These are phyloP conservation scores for Paramarasmius palmivorus DNA, from an alignment of 1,284 basidiomycete genomes.

Conservation along the genomic window DNA sequence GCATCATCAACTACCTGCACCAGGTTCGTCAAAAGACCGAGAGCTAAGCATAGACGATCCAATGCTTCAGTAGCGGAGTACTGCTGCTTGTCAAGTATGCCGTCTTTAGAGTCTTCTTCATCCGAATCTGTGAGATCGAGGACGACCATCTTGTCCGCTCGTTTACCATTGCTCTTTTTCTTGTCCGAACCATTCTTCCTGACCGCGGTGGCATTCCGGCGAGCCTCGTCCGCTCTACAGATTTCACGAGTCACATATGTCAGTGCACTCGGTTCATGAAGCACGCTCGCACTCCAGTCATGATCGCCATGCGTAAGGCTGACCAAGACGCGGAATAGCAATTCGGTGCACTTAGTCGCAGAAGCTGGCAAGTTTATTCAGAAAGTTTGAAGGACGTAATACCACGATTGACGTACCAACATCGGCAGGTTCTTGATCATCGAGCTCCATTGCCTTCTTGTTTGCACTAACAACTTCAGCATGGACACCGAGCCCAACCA, in stretches of 20 bases:
- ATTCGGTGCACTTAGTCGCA: constrained; percentile 54
- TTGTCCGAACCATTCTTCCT: neutral
- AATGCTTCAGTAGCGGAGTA: constrained; percentile 36
- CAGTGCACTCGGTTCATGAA: constrained; percentile 43
- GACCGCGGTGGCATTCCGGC: constrained; percentile 6
- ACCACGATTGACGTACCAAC: neutral
- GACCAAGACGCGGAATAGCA: constrained; percentile 63
- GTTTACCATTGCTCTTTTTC: constrained; percentile 1
- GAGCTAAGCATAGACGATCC: constrained; percentile 67
- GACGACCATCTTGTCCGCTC: constrained; percentile 16
- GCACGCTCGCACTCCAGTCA: constrained; percentile 51
- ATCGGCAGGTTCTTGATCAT: neutral
- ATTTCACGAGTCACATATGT: constrained; percentile 48
- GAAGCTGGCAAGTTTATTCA: constrained; percentile 11
- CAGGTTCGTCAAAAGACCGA: constrained; percentile 73
- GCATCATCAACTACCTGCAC: constrained; percentile 56
- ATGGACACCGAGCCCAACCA: constrained; percentile 49
- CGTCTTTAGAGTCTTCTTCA: constrained; percentile 19
- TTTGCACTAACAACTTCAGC: neutral
- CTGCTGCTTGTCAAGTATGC: constrained; percentile 6
- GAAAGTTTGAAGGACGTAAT: constrained; percentile 3
- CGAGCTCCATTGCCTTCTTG: constrained; percentile 14
- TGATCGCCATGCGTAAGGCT: constrained; percentile 64
- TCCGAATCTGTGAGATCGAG: constrained; percentile 20
- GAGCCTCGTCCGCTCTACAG: constrained; percentile 22